A percentile compares a stretch with the other conserved stretches of the same genome.
These are phyloP conservation scores for Ascoidea rubescens DNA, from an alignment of 805 yeast genomes.

Conservation along the genomic window DNA sequence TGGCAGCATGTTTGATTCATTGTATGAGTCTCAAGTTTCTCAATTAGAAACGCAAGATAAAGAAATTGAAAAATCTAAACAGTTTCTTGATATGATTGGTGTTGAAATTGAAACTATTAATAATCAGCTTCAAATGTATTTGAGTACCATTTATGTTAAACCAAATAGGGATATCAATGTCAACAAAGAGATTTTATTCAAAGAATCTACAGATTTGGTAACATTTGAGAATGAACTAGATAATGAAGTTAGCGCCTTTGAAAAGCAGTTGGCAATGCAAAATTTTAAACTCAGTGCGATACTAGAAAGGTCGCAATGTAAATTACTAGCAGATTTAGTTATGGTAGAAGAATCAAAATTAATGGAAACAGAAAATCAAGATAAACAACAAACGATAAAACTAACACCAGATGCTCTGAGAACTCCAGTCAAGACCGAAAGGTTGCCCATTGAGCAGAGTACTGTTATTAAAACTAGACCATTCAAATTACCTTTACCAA, in stretches of 20 bases:
- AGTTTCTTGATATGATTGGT: neutral
- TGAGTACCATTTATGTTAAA: neutral
- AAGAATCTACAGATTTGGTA: slow-evolving; percentile 3
- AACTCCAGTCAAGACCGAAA: neutral
- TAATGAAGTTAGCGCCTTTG: slow-evolving; percentile 8
- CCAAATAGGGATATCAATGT: neutral
- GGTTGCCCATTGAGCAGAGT: neutral
- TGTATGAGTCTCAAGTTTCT: neutral
- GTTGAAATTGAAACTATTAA: neutral
- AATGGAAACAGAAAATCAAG: neutral
- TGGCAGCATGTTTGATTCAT: neutral
- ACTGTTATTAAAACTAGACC: neutral
- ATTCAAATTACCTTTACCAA: neutral
- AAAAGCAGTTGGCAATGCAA: slow-evolving; percentile 10
- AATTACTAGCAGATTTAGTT: slow-evolving; percentile 20
- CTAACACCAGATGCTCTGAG: neutral
- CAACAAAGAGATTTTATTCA: neutral
- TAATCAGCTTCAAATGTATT: neutral
- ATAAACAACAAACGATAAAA: neutral
- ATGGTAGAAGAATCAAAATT: slow-evolving; percentile 13
- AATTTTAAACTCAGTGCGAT: slow-evolving; percentile 3
- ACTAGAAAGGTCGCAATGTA: slow-evolving; percentile 20
- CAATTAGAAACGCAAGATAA: neutral
- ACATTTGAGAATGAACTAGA: slow-evolving; percentile 15
- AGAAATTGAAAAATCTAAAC: neutral